Evolutionary conservation across 225 moss, liverwort and hornwort species (phyloP), one percentile per base, ranked within the genome.

Genomic region (Pseudisothecium myosuroides): DNA sequence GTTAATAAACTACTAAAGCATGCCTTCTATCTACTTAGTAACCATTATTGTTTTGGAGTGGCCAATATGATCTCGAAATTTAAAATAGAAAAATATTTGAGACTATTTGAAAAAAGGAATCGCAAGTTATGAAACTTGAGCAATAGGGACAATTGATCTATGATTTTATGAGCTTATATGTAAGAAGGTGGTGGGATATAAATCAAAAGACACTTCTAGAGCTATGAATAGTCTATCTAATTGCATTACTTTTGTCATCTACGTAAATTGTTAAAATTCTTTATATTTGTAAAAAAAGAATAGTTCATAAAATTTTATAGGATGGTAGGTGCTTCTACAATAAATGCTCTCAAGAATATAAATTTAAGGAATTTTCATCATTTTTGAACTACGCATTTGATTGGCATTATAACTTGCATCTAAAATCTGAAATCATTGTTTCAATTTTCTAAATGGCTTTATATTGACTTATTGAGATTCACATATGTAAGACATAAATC

Each of bases 21-120:
- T 17, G 10, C 8, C 0, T 39, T 45, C 2, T 10, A 45, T 28
- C 0, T 28, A 73, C 5, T 17, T 28, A 0, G 16, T 16, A 45
- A 43, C 6, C 5, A 72, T 45, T 43, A 28, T 17, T 72, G 3
- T 17, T 28, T 72, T 2, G 2, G 5, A 72, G 3, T 43, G 3
- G 15, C 6, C 0, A 17, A 10, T 17, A 45, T 16, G 8, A 72
- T 28, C 0, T 6, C 5, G 17, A 45, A 2, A 43, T 5, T 72
- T 5, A 28, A 28, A 72, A 27, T 72, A 45, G 3, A 72, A 72
- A 1, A 45, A 45, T 72, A 16, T 28, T 43, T 9, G 5, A n/a
- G 5, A 43, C 4, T 43, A 9, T 72, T 45, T 28, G 17, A 28
- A 16, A 45, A 43, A 45, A 72, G 1, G 9, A 68, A n/a, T 22